Evolutionary conservation across 768 basidiomycete genomes (phyloP).

Genomic region (Hypholoma sublateritium): DNA sequence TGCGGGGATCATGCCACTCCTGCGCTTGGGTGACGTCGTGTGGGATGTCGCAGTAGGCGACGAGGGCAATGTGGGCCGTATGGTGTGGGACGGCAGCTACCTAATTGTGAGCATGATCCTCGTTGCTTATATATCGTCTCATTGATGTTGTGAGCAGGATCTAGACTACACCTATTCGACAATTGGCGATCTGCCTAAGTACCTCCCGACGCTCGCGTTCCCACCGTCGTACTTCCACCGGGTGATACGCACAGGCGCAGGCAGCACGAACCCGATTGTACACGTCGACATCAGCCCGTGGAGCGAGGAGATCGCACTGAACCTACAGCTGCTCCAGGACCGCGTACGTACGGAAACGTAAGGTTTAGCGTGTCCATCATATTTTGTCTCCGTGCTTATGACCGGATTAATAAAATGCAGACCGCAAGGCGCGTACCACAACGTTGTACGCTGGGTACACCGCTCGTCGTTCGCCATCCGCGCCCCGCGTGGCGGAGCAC

Average conservation of each 20-base stretch:
- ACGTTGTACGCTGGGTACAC: slow-evolving; percentile 84
- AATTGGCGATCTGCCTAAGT: slow-evolving; percentile 76
- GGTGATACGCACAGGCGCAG: slow-evolving; percentile 66
- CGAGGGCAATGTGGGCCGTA: slow-evolving; percentile 79
- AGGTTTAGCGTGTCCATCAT: slow-evolving; percentile 27
- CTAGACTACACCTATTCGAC: slow-evolving; percentile 80
- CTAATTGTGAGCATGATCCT: slow-evolving; percentile 60
- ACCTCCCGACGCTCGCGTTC: slow-evolving; percentile 78
- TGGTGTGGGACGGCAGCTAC: slow-evolving; percentile 90
- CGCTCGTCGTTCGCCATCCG: slow-evolving; percentile 75
- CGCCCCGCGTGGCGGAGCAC: slow-evolving; percentile 35
- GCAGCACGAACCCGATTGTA: slow-evolving; percentile 56
- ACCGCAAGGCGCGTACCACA: slow-evolving; percentile 77
- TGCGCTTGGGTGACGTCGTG: slow-evolving; percentile 79
- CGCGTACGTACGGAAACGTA: slow-evolving; percentile 79
- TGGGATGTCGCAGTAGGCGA: slow-evolving; percentile 89
- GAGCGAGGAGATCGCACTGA: slow-evolving; percentile 73
- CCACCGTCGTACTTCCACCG: slow-evolving; percentile 90
- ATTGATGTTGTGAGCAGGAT: slow-evolving; percentile 50
- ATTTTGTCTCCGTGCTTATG: slow-evolving; percentile 7
- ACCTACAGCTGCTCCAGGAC: slow-evolving; percentile 77
- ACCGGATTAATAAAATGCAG: slow-evolving; percentile 32
- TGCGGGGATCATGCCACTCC: slow-evolving; percentile 59
- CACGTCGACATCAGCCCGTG: slow-evolving; percentile 78
- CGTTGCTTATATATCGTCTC: slow-evolving; percentile 9